phyloP scores from a whole-genome alignment of 768 basidiomycete species.

The Coprinellus micaceus region DNA sequence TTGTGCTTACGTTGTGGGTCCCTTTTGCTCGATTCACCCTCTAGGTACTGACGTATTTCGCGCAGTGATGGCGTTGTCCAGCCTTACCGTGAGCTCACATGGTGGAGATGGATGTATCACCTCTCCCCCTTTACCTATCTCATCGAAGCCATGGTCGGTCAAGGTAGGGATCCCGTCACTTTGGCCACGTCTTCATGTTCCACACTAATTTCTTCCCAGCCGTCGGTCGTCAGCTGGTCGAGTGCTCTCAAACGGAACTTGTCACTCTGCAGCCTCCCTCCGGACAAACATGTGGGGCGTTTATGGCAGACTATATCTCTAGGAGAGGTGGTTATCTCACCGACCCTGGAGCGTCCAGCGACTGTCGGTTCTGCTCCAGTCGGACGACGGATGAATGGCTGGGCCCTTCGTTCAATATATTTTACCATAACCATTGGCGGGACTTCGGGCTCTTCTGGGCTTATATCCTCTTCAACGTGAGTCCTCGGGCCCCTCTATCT shows the following conservation, averaged over 20 bases:
- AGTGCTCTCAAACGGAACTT: constrained; percentile 62
- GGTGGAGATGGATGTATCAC: constrained; percentile 74
- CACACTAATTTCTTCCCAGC: constrained; percentile 36
- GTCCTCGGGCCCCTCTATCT: constrained; percentile 8
- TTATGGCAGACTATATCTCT: constrained; percentile 48
- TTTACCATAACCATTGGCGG: constrained; percentile 50
- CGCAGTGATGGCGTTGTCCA: constrained; percentile 63
- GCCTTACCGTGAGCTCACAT: constrained; percentile 55
- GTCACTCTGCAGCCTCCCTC: constrained; percentile 55
- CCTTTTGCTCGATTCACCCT: constrained; percentile 7
- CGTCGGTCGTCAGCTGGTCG: constrained; percentile 45
- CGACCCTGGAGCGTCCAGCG: constrained; percentile 45
- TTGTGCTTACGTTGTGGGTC: constrained; percentile 61
- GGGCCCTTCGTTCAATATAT: constrained; percentile 53
- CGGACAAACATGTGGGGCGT: constrained; percentile 54
- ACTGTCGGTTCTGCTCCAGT: constrained; percentile 56
- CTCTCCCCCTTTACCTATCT: constrained; percentile 51
- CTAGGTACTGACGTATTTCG: not conserved
- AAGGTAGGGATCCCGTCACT: constrained; percentile 31
- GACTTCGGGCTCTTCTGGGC: constrained; percentile 49
- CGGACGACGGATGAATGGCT: constrained; percentile 56
- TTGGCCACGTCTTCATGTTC: constrained; percentile 21
- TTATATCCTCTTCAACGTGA: constrained; percentile 46
- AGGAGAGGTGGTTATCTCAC: constrained; percentile 55
- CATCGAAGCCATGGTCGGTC: constrained; percentile 46